A percentile compares a stretch with the other conserved stretches of the same genome.
Conservation (phyloP, 164 flowering plant genomes). For the Santalum album region DNA sequence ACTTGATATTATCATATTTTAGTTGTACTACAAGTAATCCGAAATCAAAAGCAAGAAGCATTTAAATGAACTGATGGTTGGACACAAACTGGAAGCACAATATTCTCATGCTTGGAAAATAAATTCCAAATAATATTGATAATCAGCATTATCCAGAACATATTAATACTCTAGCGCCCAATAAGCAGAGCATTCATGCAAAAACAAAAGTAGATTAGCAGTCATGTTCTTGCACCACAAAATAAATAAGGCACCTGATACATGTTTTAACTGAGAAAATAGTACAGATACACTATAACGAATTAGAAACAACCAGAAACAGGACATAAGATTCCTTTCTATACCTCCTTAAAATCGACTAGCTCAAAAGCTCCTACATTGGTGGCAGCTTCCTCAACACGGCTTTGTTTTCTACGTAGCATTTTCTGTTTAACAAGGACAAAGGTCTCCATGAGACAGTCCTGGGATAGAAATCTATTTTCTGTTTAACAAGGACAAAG, state of each 20-base stretch:
- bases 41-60: no score
- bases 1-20: no score
- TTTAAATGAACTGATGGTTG: no score
- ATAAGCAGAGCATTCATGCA: no score
- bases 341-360: conserved; percentile 45
- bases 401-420: conserved; percentile 23
- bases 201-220: no score
- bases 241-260: neutral
- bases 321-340: conserved; percentile 14
- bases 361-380: conserved; percentile 46
- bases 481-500: conserved; percentile 33
- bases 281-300: neutral
- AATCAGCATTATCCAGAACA: no score
- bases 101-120: no score
- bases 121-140: no score
- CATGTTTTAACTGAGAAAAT: neutral
- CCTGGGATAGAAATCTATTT: conserved; percentile 9
- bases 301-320: conserved; percentile 9
- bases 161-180: no score
- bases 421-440: conserved; percentile 32
- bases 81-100: no score
- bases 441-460: conserved; percentile 31
- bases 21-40: no score
- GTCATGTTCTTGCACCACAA: no score
- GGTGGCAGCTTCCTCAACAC: conserved; percentile 36